These are phyloP conservation scores for Plectosphaerella sp. DNA, from an alignment of 2,329 filamentous ascomycete species.

Conservation along the genomic window DNA sequence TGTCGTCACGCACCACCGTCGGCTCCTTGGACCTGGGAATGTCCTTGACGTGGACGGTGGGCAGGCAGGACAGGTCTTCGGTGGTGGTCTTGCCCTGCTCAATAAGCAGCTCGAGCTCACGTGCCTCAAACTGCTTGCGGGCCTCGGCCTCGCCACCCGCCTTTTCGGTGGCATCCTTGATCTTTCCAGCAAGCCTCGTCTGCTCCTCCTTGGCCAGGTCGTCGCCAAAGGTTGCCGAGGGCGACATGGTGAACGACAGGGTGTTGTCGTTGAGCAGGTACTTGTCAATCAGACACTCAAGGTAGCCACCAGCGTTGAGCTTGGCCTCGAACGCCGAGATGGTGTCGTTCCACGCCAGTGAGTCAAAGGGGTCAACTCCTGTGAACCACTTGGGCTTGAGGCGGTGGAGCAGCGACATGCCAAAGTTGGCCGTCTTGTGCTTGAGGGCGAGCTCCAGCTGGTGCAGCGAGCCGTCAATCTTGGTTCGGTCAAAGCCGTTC, in stretches of 20 bases:
- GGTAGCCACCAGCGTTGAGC: conserved; percentile 71
- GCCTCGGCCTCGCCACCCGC: conserved; percentile 70
- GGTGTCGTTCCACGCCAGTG: conserved; percentile 86
- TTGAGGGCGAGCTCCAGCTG: conserved; percentile 90
- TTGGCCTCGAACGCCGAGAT: conserved; percentile 76
- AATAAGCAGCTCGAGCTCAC: conserved; percentile 73
- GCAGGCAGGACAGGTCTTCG: conserved; percentile 81
- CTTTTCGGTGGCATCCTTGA: conserved; percentile 62
- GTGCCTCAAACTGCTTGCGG: conserved; percentile 65
- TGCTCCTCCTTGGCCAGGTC: conserved; percentile 75
- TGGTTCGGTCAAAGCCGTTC: conserved; percentile 81
- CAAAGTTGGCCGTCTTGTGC: conserved; percentile 95
- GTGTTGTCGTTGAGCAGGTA: conserved; percentile 86
- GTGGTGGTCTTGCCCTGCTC: conserved; percentile 82
- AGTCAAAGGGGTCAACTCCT: conserved; percentile 86
- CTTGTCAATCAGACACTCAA: conserved; percentile 82
- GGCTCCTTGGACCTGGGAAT: conserved; percentile 75
- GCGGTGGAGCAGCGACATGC: conserved; percentile 83
- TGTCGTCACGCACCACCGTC: conserved; percentile 57
- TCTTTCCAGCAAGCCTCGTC: conserved; percentile 67
- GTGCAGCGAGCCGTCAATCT: conserved; percentile 91
- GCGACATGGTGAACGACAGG: conserved; percentile 91
- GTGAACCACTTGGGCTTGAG: conserved; percentile 94
- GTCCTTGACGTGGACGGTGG: conserved; percentile 82
- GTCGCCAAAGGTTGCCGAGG: conserved; percentile 69